phyloP scores from a whole-genome alignment of 805 yeast species.

The Zygosaccharomyces bailii region DNA sequence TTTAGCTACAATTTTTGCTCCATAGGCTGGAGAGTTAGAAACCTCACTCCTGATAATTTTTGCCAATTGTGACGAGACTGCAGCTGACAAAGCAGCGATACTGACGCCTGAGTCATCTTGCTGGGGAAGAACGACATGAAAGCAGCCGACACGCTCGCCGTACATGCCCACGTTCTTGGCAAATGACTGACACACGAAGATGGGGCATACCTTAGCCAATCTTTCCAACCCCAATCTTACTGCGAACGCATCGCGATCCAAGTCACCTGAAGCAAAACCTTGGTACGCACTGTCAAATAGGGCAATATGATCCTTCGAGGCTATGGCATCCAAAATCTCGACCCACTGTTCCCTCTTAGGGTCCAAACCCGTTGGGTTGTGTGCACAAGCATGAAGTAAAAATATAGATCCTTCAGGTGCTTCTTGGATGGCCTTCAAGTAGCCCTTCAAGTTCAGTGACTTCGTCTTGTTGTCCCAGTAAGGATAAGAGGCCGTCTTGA shows the following conservation, averaged over 20 bases:
- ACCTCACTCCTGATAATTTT: slow-evolving; percentile 76
- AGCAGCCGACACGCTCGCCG: slow-evolving; percentile 95
- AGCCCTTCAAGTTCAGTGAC: slow-evolving; percentile 67
- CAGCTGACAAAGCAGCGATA: slow-evolving; percentile 44
- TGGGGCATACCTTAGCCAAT: slow-evolving; percentile 49
- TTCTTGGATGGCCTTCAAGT: slow-evolving; percentile 53
- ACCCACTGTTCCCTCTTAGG: slow-evolving; percentile 84
- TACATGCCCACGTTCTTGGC: slow-evolving; percentile 96
- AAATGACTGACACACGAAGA: slow-evolving; percentile 87
- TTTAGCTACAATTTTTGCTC: slow-evolving; percentile 82
- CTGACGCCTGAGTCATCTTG: slow-evolving; percentile 27
- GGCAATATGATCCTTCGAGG: slow-evolving; percentile 64
- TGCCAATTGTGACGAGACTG: slow-evolving; percentile 72
- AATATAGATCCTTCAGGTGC: slow-evolving; percentile 79
- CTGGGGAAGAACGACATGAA: slow-evolving; percentile 65
- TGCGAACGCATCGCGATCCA: slow-evolving; percentile 81
- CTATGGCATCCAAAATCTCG: slow-evolving; percentile 58
- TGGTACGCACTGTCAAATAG: slow-evolving; percentile 95
- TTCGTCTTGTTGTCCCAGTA: slow-evolving; percentile 79
- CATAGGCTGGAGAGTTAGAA: slow-evolving; percentile 94
- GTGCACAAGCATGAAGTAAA: slow-evolving; percentile 92
- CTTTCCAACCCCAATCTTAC: slow-evolving; percentile 53
- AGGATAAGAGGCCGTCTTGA: slow-evolving; percentile 67
- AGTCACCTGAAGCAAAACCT: slow-evolving; percentile 91
- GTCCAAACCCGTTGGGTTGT: slow-evolving; percentile 96